Conservation (phyloP, 2,329 filamentous ascomycete species). For the Alternaria hordeiaustralica region DNA sequence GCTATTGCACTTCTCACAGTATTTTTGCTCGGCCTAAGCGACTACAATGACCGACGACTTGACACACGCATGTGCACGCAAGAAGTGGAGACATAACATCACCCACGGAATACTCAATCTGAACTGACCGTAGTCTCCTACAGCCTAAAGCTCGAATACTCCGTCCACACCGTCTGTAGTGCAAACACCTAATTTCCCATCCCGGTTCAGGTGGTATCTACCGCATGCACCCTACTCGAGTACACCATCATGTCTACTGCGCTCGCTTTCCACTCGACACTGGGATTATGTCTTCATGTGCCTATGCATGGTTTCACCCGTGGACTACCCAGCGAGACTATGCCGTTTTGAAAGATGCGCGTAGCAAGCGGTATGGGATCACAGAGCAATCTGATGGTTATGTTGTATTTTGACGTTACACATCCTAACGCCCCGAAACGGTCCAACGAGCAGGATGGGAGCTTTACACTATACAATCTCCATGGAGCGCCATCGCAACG, state of each 20-base stretch:
- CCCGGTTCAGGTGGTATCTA: slow-evolving; percentile 39
- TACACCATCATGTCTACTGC: slow-evolving; percentile 9
- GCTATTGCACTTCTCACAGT: slow-evolving; percentile 9
- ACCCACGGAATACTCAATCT: slow-evolving; percentile 8
- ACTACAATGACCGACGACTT: slow-evolving; percentile 31
- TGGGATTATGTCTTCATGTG: neutral
- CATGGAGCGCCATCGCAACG: neutral
- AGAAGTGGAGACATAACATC: slow-evolving; percentile 21
- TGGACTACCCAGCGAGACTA: neutral
- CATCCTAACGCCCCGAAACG: neutral
- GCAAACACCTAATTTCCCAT: slow-evolving; percentile 18
- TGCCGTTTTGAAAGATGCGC: neutral
- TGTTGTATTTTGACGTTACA: slow-evolving; percentile 22
- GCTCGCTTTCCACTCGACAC: slow-evolving; percentile 5
- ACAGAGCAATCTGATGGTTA: neutral
- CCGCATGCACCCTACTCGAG: slow-evolving; percentile 17
- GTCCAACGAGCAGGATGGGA: neutral
- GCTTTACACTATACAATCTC: neutral
- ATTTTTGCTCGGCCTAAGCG: slow-evolving; percentile 1
- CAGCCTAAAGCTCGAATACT: neutral
- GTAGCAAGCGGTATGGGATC: slow-evolving; percentile 7
- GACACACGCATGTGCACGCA: slow-evolving; percentile 28
- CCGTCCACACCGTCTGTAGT: slow-evolving; percentile 4
- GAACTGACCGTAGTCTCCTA: slow-evolving; percentile 20
- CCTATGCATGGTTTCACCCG: slow-evolving; percentile 1